Evolutionary conservation across 495 filamentous ascomycete genomes (phyloP).

Genomic region (Lasiosphaeria hispida): DNA sequence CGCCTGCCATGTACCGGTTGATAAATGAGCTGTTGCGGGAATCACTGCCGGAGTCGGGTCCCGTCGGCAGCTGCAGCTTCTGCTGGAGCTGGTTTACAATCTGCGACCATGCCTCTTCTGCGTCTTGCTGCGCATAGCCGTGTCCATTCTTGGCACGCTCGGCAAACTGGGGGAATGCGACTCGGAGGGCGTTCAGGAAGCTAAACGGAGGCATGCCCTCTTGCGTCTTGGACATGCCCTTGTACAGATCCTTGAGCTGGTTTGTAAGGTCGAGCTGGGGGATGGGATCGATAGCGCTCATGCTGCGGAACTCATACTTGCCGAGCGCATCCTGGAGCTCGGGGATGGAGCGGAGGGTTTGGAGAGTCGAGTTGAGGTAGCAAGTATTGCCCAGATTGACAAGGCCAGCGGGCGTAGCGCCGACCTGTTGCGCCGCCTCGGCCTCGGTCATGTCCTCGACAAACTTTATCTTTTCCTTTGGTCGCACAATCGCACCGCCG

Average conservation of each 20-base stretch:
- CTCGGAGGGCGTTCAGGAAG: constrained; percentile 80
- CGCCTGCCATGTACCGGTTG: constrained; percentile 84
- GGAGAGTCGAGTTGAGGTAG: constrained; percentile 95
- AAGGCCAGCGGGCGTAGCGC: constrained; percentile 83
- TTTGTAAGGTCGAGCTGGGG: constrained; percentile 69
- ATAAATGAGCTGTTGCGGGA: constrained; percentile 59
- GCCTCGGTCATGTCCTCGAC: constrained; percentile 98
- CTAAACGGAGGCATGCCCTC: constrained; percentile 79
- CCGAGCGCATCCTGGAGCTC: constrained; percentile 81
- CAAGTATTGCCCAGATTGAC: constrained; percentile 96
- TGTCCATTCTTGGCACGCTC: constrained; percentile 76
- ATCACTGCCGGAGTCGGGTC: constrained; percentile 25
- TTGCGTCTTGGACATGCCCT: constrained; percentile 89
- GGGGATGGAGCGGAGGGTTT: constrained; percentile 82
- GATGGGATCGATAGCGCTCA: constrained; percentile 11
- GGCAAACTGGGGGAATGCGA: constrained; percentile 88
- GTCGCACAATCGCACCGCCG: constrained; percentile 61
- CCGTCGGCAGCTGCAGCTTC: constrained; percentile 67
- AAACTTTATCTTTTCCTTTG: constrained; percentile 82
- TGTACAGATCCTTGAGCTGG: constrained; percentile 83
- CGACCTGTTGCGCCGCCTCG: constrained; percentile 76
- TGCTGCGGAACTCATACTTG: constrained; percentile 55
- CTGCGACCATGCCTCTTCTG: constrained; percentile 97
- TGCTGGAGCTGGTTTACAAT: constrained; percentile 82
- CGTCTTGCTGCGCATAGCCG: constrained; percentile 93